Evolutionary conservation across 78 protist genomes (phyloP).

Genomic region (Polysphondylium violaceum): DNA sequence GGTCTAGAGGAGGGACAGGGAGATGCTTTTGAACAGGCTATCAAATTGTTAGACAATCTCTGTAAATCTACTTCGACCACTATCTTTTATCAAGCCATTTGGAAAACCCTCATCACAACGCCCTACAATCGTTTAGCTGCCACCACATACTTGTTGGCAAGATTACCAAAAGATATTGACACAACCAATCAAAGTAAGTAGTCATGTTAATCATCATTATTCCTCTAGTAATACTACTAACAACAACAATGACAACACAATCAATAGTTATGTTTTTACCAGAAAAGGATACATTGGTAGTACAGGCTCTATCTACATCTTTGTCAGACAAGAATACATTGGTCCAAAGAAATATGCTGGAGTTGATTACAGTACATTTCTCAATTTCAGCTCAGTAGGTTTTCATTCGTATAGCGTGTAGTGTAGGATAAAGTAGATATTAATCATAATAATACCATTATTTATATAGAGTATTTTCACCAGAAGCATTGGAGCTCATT

Average conservation of each 20-base stretch:
- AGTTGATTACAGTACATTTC: slow-evolving; percentile 51
- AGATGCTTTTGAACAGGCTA: slow-evolving; percentile 62
- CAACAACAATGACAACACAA: background rate
- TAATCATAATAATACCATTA: background rate
- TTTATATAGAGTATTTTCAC: slow-evolving; percentile 27
- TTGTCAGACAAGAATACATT: slow-evolving; percentile 13
- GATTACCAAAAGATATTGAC: slow-evolving; percentile 57
- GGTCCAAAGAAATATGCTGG: slow-evolving; percentile 68
- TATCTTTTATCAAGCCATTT: slow-evolving; percentile 67
- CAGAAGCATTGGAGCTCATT: slow-evolving; percentile 6
- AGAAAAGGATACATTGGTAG: slow-evolving; percentile 58
- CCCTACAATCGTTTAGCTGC: slow-evolving; percentile 53
- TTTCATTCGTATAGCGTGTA: background rate
- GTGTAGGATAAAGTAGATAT: background rate
- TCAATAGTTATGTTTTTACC: slow-evolving; percentile 46
- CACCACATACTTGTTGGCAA: slow-evolving; percentile 12
- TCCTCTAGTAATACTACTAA: background rate
- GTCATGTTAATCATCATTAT: background rate
- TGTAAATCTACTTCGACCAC: slow-evolving; percentile 54
- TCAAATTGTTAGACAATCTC: slow-evolving; percentile 30
- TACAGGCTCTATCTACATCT: slow-evolving; percentile 49
- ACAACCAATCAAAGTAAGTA: slow-evolving; percentile 31
- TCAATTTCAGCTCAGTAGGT: slow-evolving; percentile 2
- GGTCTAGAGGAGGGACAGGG: slow-evolving; percentile 72
- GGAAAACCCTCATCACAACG: slow-evolving; percentile 59